Evolutionary conservation across 192 early-diverging fungal species (phyloP).

Genomic region (Chytriomyces sp.): DNA sequence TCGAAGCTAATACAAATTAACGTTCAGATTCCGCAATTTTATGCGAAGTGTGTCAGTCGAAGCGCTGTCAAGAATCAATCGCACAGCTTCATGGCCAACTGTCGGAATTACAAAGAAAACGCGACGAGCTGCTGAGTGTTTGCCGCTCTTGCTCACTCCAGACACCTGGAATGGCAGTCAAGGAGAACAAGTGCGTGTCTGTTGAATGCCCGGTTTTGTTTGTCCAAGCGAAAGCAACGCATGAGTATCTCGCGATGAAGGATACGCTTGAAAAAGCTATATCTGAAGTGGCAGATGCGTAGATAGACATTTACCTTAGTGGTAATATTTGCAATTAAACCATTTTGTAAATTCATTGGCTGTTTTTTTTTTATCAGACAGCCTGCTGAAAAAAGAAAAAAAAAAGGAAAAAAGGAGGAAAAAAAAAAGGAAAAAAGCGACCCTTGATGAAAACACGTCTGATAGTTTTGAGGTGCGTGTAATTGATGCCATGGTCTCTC

Average conservation of each 20-base stretch:
- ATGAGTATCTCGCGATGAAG: slow-evolving; percentile 17
- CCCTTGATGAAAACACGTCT: no score
- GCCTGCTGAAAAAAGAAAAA: no score
- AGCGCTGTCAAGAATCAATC: slow-evolving; percentile 24
- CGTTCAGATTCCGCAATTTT: slow-evolving; percentile 21
- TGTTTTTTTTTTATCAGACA: no score
- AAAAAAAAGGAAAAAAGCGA: no score
- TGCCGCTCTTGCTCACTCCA: slow-evolving; percentile 63
- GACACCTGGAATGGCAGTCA: slow-evolving; percentile 37
- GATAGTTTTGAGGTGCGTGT: no score
- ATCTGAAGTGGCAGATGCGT: no score
- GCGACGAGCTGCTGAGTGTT: slow-evolving; percentile 40
- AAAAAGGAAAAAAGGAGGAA: no score
- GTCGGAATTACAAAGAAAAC: slow-evolving; percentile 46
- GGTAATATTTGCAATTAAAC: no score
- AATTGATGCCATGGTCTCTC: no score
- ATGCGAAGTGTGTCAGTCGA: slow-evolving; percentile 37
- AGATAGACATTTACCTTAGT: no score
- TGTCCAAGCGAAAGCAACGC: slow-evolving; percentile 38
- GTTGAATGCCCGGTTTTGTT: slow-evolving; percentile 68
- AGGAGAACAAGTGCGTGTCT: slow-evolving; percentile 59
- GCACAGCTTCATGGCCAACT: slow-evolving; percentile 28
- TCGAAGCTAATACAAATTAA: background rate
- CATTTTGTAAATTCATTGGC: no score
- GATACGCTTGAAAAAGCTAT: slow-evolving; percentile 3